Evolutionary conservation across 768 basidiomycete genomes (phyloP), one percentile per base, ranked within the genome.

Genomic region (Boletales sp.): DNA sequence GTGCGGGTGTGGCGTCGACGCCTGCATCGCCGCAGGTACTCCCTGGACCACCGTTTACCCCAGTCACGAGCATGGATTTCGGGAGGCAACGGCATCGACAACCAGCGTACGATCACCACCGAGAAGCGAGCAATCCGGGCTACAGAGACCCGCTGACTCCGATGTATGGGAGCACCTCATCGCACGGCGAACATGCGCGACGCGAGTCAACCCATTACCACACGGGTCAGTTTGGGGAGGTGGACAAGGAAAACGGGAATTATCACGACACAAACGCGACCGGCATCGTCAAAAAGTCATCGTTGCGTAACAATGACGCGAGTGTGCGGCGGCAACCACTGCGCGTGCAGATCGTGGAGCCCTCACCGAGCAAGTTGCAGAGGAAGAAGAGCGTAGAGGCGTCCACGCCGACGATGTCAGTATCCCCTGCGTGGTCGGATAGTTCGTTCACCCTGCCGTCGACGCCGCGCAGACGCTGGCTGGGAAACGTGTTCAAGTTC

Each of bases 401-500:
- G 15, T 42, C 50, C 5, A 64, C 61, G 7, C 56, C 62, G 6
- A 54, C 48, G 24, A 42, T 41, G 43, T 40, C 54, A 17, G 58
- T 63, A 17, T 76, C 73, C 18, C 63, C 76, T 5, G 72, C 73
- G 18, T 72, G 78, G 52, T 79, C 78, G 11, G 76, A 77, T 35
- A 71, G 73, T 7, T 70, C 77, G 38, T 71, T 73, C 17, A 69
- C 72, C 2, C 70, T 72, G n/a, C 70, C 75, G 4, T 68, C 74
- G 39, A 68, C 78, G 27, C 73, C 74, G 48, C 69, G 70, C 69
- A 80, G 81, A 53, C 80, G 77, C 44, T 98, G 94, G 95, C 81
- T 99, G 53, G 83, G 83, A 39, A 88, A 84, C 59, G 78, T 97
- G 37, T 94, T 97, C 79, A 87, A 82, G 64, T 85, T 91, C 72